A percentile compares a stretch with the other conserved stretches of the same genome.
phyloP scores from a whole-genome alignment of 306 rosid species.

The Cicer chorassanicum region DNA sequence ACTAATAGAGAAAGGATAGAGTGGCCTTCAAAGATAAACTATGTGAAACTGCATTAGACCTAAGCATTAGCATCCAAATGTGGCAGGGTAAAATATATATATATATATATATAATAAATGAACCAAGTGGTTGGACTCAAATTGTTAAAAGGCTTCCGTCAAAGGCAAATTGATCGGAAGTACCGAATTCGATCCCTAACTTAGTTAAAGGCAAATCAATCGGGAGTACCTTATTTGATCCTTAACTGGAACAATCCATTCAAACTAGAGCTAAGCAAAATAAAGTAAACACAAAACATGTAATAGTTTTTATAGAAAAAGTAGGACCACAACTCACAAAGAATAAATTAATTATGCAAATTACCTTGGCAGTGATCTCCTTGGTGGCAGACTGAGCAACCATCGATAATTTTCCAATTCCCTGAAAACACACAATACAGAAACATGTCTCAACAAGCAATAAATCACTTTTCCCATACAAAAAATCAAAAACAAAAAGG shows the following conservation, averaged over 20 bases:
- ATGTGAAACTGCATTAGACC: conserved; percentile 7
- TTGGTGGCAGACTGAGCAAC: conserved; percentile 92
- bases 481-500: not conserved
- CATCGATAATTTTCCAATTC: conserved; percentile 83
- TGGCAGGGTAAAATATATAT: not conserved
- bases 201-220: not conserved
- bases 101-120: not conserved
- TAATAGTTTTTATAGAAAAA: not conserved
- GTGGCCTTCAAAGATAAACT: not conserved
- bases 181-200: not conserved
- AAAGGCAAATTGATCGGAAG: not conserved
- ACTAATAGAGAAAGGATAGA: conserved; percentile 3
- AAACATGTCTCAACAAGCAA: conserved; percentile 18
- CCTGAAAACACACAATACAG: conserved; percentile 53
- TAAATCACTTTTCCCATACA: not conserved
- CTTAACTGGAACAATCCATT: not conserved
- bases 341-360: not conserved
- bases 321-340: not conserved
- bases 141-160: not conserved
- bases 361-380: conserved; percentile 83
- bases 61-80: not conserved
- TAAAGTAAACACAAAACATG: not conserved
- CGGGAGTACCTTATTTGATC: not conserved
- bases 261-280: not conserved
- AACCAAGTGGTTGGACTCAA: not conserved